A percentile compares a stretch with the other conserved stretches of the same genome.
Evolutionary conservation across 805 yeast genomes (phyloP).

Genomic region (Ogataea trehaloabstinens): DNA sequence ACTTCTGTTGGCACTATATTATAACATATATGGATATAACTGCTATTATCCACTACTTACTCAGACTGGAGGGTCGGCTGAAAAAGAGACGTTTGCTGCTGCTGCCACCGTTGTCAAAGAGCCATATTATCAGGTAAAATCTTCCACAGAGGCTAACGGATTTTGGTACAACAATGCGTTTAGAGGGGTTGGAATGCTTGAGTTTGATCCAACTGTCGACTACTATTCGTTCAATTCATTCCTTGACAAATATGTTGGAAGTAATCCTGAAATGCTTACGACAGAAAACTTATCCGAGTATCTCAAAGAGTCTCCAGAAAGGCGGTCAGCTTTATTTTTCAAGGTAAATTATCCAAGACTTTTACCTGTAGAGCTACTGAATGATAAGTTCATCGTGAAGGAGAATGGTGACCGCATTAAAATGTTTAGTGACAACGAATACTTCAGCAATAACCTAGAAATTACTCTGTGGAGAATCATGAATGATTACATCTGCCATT

Average conservation of each 20-base stretch:
- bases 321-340: constrained; percentile 28
- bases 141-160: constrained; percentile 48
- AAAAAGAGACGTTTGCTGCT: constrained; percentile 52
- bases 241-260: constrained; percentile 17
- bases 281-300: constrained; percentile 19
- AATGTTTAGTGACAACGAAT: constrained; percentile 24
- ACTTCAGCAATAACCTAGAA: constrained; percentile 22
- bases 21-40: constrained; percentile 46
- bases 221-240: constrained; percentile 25
- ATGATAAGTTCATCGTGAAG: constrained; percentile 26
- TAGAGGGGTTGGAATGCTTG: constrained; percentile 53
- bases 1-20: constrained; percentile 45
- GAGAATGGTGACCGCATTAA: constrained; percentile 32
- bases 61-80: constrained; percentile 43
- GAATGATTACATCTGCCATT: constrained; percentile 32
- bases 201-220: constrained; percentile 49
- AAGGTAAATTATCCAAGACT: constrained; percentile 33
- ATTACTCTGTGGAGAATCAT: constrained; percentile 29
- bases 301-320: constrained; percentile 22
- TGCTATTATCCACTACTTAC: constrained; percentile 41
- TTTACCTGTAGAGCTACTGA: constrained; percentile 31
- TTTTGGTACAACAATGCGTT: constrained; percentile 36
- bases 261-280: constrained; percentile 19
- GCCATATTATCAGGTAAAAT: constrained; percentile 46
- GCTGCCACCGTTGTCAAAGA: constrained; percentile 43